These are phyloP conservation scores for Epichloe typhina DNA, from an alignment of 2,329 filamentous ascomycete species.

Conservation along the genomic window DNA sequence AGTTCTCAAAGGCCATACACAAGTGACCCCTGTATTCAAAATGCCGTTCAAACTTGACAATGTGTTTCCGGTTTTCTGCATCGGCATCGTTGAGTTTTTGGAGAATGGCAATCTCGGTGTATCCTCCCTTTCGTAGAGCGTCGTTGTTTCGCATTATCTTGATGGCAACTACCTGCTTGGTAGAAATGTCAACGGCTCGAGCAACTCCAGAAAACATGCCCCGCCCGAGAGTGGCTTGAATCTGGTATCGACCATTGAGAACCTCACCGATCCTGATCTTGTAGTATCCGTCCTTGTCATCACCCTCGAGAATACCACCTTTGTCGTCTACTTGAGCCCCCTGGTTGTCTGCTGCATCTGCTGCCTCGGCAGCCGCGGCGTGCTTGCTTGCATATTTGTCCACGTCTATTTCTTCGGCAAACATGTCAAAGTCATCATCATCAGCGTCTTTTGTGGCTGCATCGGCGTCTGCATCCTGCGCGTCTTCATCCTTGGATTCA, in stretches of 20 bases:
- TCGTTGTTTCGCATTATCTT: slow-evolving; percentile 98
- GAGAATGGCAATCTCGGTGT: slow-evolving; percentile 88
- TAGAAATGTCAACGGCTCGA: slow-evolving; percentile 65
- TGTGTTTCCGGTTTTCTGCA: slow-evolving; percentile 77
- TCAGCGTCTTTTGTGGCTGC: slow-evolving; percentile 42
- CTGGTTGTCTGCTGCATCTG: slow-evolving; percentile 28
- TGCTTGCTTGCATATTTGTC: slow-evolving; percentile 49
- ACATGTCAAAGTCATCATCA: slow-evolving; percentile 70
- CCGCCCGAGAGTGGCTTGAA: slow-evolving; percentile 76
- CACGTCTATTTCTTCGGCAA: slow-evolving; percentile 66
- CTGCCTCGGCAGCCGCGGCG: slow-evolving; percentile 22
- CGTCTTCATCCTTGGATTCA: neutral
- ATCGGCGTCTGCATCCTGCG: slow-evolving; percentile 5
- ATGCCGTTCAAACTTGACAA: slow-evolving; percentile 73
- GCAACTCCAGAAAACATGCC: slow-evolving; percentile 98
- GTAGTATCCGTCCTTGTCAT: slow-evolving; percentile 93
- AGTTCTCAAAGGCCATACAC: slow-evolving; percentile 93
- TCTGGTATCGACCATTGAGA: slow-evolving; percentile 76
- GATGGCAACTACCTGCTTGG: slow-evolving; percentile 71
- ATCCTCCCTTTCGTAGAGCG: slow-evolving; percentile 77
- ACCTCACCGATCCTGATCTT: slow-evolving; percentile 87
- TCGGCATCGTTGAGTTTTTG: slow-evolving; percentile 78
- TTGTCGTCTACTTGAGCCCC: slow-evolving; percentile 48
- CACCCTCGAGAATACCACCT: slow-evolving; percentile 76
- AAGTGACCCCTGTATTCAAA: slow-evolving; percentile 94